phyloP scores from a whole-genome alignment of 1,139 yeast genomes.

The Debaryomycetaceae sp. region DNA sequence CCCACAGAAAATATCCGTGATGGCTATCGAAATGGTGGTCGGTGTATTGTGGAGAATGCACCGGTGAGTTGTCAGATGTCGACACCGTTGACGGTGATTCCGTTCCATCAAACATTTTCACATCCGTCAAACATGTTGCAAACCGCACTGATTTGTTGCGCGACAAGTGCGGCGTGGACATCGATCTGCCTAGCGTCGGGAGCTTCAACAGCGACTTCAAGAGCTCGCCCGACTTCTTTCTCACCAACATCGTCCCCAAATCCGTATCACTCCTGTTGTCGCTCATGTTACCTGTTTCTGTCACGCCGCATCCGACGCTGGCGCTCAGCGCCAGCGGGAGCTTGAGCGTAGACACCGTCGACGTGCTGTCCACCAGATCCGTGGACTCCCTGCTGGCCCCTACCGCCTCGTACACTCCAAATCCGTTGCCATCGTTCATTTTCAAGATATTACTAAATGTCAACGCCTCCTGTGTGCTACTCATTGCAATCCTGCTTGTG shows the following conservation, averaged over 20 bases:
- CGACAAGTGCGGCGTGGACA: slow-evolving; percentile 25
- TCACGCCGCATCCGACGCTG: slow-evolving; percentile 5
- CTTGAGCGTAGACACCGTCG: slow-evolving; percentile 7
- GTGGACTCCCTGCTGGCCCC: slow-evolving; percentile 3
- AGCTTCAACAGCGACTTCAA: slow-evolving; percentile 39
- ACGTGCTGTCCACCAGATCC: slow-evolving; percentile 7
- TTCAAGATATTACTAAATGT: not conserved
- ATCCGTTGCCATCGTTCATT: not conserved
- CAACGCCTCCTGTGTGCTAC: not conserved
- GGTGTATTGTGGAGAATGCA: slow-evolving; percentile 28
- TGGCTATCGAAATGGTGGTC: slow-evolving; percentile 12
- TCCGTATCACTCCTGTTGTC: not conserved
- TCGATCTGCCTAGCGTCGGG: slow-evolving; percentile 21
- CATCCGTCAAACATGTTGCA: slow-evolving; percentile 33
- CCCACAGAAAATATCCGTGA: slow-evolving; percentile 12
- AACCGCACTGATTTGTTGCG: slow-evolving; percentile 33
- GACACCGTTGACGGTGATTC: slow-evolving; percentile 40
- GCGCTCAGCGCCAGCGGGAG: slow-evolving; percentile 1
- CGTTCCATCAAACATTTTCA: slow-evolving; percentile 41
- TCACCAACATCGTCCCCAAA: slow-evolving; percentile 19
- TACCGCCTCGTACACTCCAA: not conserved
- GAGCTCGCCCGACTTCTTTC: slow-evolving; percentile 39
- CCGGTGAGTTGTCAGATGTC: slow-evolving; percentile 29
- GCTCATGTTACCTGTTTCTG: not conserved
- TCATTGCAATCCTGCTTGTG: not conserved